These are phyloP conservation scores for Kalmanozyma brasiliensis DNA, from an alignment of 1,284 basidiomycete genomes.

Conservation along the genomic window DNA sequence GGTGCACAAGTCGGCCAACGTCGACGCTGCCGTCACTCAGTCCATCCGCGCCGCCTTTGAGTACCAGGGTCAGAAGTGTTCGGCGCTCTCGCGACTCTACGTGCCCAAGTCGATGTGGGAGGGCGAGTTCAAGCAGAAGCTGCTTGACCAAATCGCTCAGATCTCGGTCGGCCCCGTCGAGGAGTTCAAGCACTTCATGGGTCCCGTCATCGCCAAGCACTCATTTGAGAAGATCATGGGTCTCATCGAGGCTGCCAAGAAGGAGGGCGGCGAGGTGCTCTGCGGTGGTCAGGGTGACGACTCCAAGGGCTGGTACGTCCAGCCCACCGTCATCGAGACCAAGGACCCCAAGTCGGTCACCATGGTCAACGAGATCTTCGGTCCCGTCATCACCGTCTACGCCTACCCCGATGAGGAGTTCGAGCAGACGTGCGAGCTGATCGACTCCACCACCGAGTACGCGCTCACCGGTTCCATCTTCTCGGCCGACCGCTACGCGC, in stretches of 20 bases:
- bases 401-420: slow-evolving; percentile 72
- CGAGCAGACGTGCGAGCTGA: slow-evolving; percentile 84
- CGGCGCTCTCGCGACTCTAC: slow-evolving; percentile 90
- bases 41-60: slow-evolving; percentile 91
- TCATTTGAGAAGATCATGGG: slow-evolving; percentile 88
- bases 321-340: slow-evolving; percentile 93
- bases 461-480: slow-evolving; percentile 73
- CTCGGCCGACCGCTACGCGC: slow-evolving; percentile 63
- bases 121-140: slow-evolving; percentile 83
- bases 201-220: slow-evolving; percentile 88
- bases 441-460: slow-evolving; percentile 88
- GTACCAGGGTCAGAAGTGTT: slow-evolving; percentile 99
- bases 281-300: slow-evolving; percentile 85
- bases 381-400: slow-evolving; percentile 89
- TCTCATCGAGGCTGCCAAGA: slow-evolving; percentile 89
- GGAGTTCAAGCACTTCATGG: slow-evolving; percentile 88
- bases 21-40: slow-evolving; percentile 88
- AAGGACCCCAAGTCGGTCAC: slow-evolving; percentile 90
- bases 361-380: slow-evolving; percentile 96
- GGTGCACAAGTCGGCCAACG: slow-evolving; percentile 85
- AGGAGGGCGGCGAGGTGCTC: slow-evolving; percentile 86
- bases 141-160: slow-evolving; percentile 80
- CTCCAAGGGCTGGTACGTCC: slow-evolving; percentile 90
- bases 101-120: slow-evolving; percentile 88
- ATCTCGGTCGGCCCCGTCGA: slow-evolving; percentile 85